A percentile compares a stretch with the other conserved stretches of the same genome.
These are phyloP conservation scores for Aspergillus arachidicola DNA, from an alignment of 2,329 filamentous ascomycete species.

Conservation along the genomic window DNA sequence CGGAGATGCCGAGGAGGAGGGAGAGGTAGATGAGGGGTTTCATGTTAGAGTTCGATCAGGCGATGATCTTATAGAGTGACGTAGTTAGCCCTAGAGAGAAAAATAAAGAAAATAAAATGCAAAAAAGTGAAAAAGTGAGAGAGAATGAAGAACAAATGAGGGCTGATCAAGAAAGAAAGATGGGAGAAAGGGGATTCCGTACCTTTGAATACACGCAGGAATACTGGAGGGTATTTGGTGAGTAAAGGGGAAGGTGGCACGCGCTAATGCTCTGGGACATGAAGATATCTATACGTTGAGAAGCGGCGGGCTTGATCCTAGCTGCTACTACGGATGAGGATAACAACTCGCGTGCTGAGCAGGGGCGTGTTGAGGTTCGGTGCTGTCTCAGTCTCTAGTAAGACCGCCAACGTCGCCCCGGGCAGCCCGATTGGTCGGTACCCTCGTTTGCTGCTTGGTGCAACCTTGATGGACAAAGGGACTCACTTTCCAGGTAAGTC, in stretches of 20 bases:
- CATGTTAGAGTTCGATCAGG: conserved; percentile 15
- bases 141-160: conserved; percentile 13
- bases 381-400: conserved; percentile 8
- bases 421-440: conserved; percentile 17
- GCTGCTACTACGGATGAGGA: conserved; percentile 12
- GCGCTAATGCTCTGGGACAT: not conserved
- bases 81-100: conserved; percentile 12
- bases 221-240: too few species aligned
- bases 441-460: conserved; percentile 16
- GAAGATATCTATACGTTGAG: conserved; percentile 11
- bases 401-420: too few species aligned
- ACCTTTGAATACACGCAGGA: not conserved
- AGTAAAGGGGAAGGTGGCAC: too few species aligned
- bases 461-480: too few species aligned
- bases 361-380: conserved; percentile 1
- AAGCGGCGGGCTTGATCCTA: conserved; percentile 12
- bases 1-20: conserved; percentile 25
- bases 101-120: too few species aligned
- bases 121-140: too few species aligned
- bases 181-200: conserved; percentile 2
- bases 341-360: not conserved
- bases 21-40: conserved; percentile 24
- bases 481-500: too few species aligned
- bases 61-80: conserved; percentile 12
- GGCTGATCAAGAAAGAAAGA: conserved; percentile 9